Evolutionary conservation across 1,284 basidiomycete genomes (phyloP), one percentile per base, ranked within the genome.

Genomic region (Rhodofomes roseus): DNA sequence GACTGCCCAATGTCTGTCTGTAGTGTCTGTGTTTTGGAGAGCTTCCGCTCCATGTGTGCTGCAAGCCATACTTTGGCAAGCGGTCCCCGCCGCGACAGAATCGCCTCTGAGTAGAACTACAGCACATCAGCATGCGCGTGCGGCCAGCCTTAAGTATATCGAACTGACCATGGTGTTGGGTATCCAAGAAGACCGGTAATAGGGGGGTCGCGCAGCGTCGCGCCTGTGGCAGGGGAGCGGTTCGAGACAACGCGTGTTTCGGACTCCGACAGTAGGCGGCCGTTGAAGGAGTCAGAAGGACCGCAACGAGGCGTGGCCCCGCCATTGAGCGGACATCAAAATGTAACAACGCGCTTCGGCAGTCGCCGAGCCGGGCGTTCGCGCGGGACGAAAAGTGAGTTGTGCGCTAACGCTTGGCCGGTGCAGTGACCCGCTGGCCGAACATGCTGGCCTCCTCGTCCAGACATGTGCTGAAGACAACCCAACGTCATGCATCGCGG

Each of bases 61-160:
- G 96, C 96, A 55, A 98, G 89, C 96, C 96, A 99, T 79, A 99
- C 94, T 77, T 92, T 94, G 46, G 94, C 96, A 39, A 99, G 81
- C 8, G 96, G 93, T 54, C 96, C 96, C 61, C 94, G 89, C 71
- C 95, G 92, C 56, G 93, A 93, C 64, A 97, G 83, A 74, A 97
- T 93, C 51, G 92, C 88, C 73, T 97, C 95, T 62, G 92, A 95
- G 71, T 96, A 94, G 73, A 96, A 93, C 95, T 92, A 61, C 18
- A 57, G 34, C 25, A 18, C 29, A 14, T 59, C 8, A 64, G 52
- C 22, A 12, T n/a, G n/a, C n/a, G n/a, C 20, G 37, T 40, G 18
- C 4, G 11, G 31, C 31, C 31, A 34, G 11, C 5, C 31, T 4
- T 20, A 5, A 40, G 4, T 46, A 36, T 0, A n/a, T n/a, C 23